phyloP scores from a whole-genome alignment of 2,329 filamentous ascomycete genomes.

The Spiromastix sp. region DNA sequence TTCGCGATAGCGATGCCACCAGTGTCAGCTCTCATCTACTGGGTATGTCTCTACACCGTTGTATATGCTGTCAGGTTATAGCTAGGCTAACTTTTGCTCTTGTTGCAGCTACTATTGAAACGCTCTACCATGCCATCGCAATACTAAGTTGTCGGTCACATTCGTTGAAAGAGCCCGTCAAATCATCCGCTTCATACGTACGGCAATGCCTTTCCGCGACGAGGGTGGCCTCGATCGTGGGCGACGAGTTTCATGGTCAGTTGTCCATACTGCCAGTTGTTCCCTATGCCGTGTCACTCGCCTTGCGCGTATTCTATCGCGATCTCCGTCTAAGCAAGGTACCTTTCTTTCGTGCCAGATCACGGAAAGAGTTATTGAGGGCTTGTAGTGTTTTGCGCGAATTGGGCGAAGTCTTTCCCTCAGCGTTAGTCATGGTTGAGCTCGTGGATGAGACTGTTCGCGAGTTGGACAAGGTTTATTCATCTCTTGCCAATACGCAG shows the following conservation, averaged over 20 bases:
- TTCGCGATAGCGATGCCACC: conserved; percentile 10
- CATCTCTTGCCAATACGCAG: neutral
- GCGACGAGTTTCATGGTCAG: conserved; percentile 40
- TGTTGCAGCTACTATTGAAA: conserved; percentile 46
- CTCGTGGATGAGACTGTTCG: conserved; percentile 5
- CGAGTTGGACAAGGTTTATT: conserved; percentile 4
- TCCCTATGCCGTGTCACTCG: conserved; percentile 51
- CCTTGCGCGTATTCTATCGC: conserved; percentile 52
- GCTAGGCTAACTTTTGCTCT: neutral
- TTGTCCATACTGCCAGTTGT: conserved; percentile 45
- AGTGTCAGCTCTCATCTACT: conserved; percentile 29
- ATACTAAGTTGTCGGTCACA: conserved; percentile 48
- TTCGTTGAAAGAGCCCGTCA: conserved; percentile 14
- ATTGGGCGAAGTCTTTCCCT: conserved; percentile 1
- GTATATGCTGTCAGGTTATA: too few species aligned
- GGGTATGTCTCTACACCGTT: too few species aligned
- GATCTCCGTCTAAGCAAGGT: conserved; percentile 54
- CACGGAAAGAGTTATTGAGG: neutral
- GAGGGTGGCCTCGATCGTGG: conserved; percentile 46
- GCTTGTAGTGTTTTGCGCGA: conserved; percentile 2
- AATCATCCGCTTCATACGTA: conserved; percentile 41
- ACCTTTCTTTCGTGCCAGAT: conserved; percentile 41
- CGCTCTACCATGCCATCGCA: conserved; percentile 54
- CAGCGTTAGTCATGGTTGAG: conserved; percentile 1
- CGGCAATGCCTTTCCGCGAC: conserved; percentile 49